Base-by-base conservation (phyloP, 2,329 filamentous ascomycete genomes). In the Leptographium radiaticola region DNA sequence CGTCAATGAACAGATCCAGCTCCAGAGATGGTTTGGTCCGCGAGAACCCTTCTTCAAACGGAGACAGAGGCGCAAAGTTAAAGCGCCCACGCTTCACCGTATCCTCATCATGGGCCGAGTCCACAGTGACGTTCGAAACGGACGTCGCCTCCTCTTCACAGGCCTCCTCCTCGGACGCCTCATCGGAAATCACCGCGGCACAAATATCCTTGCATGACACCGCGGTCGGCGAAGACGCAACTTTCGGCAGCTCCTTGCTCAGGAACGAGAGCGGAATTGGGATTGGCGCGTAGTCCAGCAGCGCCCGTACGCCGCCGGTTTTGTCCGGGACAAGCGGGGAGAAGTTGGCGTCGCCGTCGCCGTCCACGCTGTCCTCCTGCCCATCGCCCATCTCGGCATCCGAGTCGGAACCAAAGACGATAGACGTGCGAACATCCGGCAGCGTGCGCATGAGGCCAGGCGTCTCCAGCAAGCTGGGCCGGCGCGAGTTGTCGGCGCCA, bases 391-490 rank as follows among this genome's bases (percentile, higher is more conserved):
- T 16, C 20, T 50, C 49, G 5, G 20, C 30, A 11, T 34, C 49
- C 15, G 34, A 52, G 50, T 52, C 50, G 8, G 50, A 52, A 11
- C 33, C 50, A 7, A 20, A 15, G 12, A 47, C 16, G 12, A 42
- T 16, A 39, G 38, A 6, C 31, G 33, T 45, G 16, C 45, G 43
- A 11, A 36, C 18, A 12, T 31, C 11, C 16, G 25, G 15, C 20
- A 51, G 25, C 2, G 39, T 51, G 10, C 49, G 49, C 13, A 56
- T 31, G 39, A 53, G 56, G 7, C 50, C 53, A 8, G 65, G 65
- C 16, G 65, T 66, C 16, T 59, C 58, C 18, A 64, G 49, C 20
- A 65, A 18, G 56, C 64, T 67, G 45, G 61, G 56, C n/a, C 61
- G 57, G 38, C 63, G 64, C 5, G 66, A 66, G 1, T 62, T 59